Percentiles rank a stretch among this genome's conserved stretches.
Evolutionary conservation across 441 rosid genomes (phyloP).

Genomic region (Euphorbia neoarborescens): DNA sequence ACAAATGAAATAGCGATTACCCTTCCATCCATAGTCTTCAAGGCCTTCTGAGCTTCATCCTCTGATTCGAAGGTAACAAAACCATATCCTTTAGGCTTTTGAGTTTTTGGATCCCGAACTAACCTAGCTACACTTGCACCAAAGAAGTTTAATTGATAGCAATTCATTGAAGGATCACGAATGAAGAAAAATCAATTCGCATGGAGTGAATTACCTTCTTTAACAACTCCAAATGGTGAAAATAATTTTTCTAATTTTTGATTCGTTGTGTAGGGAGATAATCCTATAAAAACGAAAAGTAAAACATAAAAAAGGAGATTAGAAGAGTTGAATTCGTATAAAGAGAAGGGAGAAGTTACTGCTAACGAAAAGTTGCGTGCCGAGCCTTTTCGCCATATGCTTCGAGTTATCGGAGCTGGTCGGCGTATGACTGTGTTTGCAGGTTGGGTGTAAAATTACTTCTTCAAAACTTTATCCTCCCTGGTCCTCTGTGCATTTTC

Average conservation of each 20-base stretch:
- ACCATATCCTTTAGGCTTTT: conserved; percentile 60
- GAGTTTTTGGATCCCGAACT: conserved; percentile 37
- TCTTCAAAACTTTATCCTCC: too few relatives aligned
- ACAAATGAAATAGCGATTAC: conserved; percentile 21
- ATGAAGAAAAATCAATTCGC: background rate
- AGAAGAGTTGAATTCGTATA: background rate
- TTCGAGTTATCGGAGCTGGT: background rate
- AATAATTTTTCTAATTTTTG: conserved; percentile 37
- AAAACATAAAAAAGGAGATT: background rate
- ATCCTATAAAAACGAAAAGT: conserved; percentile 24
- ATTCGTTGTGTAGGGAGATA: conserved; percentile 46
- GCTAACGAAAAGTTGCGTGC: conserved; percentile 40
- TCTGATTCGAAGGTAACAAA: conserved; percentile 46
- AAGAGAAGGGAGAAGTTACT: conserved; percentile 23
- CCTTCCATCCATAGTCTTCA: conserved; percentile 60
- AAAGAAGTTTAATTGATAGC: background rate
- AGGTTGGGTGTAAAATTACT: too few relatives aligned
- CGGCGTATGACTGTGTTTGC: background rate
- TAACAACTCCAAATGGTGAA: conserved; percentile 51
- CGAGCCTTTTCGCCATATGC: conserved; percentile 35
- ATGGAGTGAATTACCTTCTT: conserved; percentile 30
- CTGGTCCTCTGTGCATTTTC: too few relatives aligned
- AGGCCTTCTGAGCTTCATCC: conserved; percentile 48
- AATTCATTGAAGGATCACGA: background rate
- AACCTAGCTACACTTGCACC: conserved; percentile 35